A percentile compares a stretch with the other conserved stretches of the same genome.
These are phyloP conservation scores for Oehlia diaphana DNA, from an alignment of 192 early-diverging fungal genomes.

Conservation along the genomic window DNA sequence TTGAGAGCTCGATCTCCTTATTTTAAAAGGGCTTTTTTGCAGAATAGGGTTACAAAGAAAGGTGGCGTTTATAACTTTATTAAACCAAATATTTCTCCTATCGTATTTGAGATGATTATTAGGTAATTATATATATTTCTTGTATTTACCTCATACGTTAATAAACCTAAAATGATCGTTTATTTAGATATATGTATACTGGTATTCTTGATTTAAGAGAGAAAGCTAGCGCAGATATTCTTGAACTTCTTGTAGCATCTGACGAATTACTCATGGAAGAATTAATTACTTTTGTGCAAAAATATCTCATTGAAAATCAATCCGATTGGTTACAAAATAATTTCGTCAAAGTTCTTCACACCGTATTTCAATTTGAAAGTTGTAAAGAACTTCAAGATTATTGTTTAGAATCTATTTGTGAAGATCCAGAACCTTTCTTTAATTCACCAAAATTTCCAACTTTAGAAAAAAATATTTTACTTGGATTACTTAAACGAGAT, in stretches of 20 bases:
- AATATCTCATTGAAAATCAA: slow-evolving; percentile 22
- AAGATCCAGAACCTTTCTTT: slow-evolving; percentile 15
- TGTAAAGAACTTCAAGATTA: slow-evolving; percentile 13
- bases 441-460: background rate
- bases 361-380: background rate
- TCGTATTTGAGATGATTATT: background rate
- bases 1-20: slow-evolving; percentile 21
- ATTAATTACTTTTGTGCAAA: background rate
- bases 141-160: background rate
- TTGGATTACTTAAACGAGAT: background rate
- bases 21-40: background rate
- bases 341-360: slow-evolving; percentile 13
- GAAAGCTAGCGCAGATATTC: background rate
- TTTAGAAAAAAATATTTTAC: slow-evolving; percentile 16
- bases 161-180: background rate
- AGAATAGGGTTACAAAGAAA: background rate
- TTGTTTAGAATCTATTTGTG: slow-evolving; percentile 6
- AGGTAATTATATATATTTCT: background rate
- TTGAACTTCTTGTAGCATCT: slow-evolving; percentile 10
- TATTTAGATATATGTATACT: slow-evolving; percentile 21
- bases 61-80: background rate
- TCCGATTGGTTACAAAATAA: background rate
- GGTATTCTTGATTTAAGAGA: slow-evolving; percentile 12
- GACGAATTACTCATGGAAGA: slow-evolving; percentile 24
- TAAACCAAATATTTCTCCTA: slow-evolving; percentile 27